A percentile compares a stretch with the other conserved stretches of the same genome.
phyloP scores from a whole-genome alignment of 768 basidiomycete genomes.

The Rhizopogon sp. region DNA sequence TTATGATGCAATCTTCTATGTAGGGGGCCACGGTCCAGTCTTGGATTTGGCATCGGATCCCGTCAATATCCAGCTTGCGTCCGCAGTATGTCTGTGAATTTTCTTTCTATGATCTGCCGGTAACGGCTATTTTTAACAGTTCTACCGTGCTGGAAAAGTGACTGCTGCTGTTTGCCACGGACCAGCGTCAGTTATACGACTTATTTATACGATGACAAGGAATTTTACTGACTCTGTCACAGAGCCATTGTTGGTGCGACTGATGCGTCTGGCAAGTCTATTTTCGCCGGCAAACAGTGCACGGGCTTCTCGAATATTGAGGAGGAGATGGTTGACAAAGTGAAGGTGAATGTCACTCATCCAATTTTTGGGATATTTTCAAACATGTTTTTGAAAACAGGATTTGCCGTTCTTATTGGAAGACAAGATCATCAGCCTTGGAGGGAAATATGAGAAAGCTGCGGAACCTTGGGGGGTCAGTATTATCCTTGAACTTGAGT shows the following conservation, averaged over 20 bases:
- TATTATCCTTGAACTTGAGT: constrained; percentile 8
- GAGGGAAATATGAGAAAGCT: constrained; percentile 63
- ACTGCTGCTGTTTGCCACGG: constrained; percentile 79
- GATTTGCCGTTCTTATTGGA: constrained; percentile 73
- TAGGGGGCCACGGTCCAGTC: constrained; percentile 77
- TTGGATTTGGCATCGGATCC: constrained; percentile 62
- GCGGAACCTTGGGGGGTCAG: constrained; percentile 51
- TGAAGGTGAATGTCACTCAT: constrained; percentile 31
- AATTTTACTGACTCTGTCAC: neutral
- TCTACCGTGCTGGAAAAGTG: constrained; percentile 63
- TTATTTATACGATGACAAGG: no score
- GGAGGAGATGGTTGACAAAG: constrained; percentile 44
- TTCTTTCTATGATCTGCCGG: neutral
- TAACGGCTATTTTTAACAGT: constrained; percentile 31
- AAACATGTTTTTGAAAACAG: constrained; percentile 17
- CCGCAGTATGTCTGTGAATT: constrained; percentile 35
- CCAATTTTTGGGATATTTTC: neutral
- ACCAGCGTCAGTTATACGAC: constrained; percentile 41
- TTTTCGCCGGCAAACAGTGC: constrained; percentile 51
- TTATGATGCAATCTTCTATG: constrained; percentile 73
- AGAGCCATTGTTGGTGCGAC: constrained; percentile 56
- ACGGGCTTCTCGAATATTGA: constrained; percentile 75
- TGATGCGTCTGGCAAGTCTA: constrained; percentile 53
- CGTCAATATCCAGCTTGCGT: constrained; percentile 51
- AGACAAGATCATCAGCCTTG: constrained; percentile 54